Evolutionary conservation across 2,329 filamentous ascomycete genomes (phyloP).

Genomic region (Xylogone sp.): DNA sequence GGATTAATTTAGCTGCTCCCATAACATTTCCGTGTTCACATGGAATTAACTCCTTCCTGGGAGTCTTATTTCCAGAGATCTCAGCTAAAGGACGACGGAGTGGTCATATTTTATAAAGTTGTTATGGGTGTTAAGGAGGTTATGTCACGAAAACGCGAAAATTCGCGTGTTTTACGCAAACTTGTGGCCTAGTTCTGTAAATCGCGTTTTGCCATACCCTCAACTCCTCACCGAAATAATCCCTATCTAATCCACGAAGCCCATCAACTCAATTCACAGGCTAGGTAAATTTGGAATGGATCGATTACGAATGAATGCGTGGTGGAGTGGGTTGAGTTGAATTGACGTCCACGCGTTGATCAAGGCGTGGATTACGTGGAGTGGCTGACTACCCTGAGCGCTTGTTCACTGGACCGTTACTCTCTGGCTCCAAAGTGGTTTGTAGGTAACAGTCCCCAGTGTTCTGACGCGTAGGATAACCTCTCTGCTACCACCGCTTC

Average conservation of each 20-base stretch:
- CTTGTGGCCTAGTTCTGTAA: not conserved
- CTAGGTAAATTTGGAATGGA: no score
- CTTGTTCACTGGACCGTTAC: constrained; percentile 29
- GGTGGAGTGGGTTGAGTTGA: no score
- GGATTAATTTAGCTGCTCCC: not conserved
- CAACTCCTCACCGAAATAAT: no score
- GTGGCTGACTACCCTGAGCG: no score
- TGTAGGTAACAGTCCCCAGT: constrained; percentile 26
- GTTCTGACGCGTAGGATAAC: constrained; percentile 28
- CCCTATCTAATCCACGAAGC: no score
- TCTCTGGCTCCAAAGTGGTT: constrained; percentile 32
- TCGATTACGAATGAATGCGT: no score
- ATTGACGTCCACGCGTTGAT: no score
- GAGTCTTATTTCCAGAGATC: not conserved
- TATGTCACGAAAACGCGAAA: not conserved
- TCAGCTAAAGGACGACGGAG: not conserved
- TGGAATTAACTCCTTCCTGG: not conserved
- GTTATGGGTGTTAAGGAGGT: not conserved
- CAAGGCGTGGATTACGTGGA: no score
- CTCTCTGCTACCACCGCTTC: constrained; percentile 27
- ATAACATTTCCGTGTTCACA: not conserved
- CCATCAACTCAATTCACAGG: no score
- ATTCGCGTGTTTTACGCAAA: not conserved
- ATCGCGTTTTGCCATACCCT: no score
- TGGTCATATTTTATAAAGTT: not conserved